Evolutionary conservation across 352 stramenopile genomes (phyloP).

Genomic region (Globisporangium solare): DNA sequence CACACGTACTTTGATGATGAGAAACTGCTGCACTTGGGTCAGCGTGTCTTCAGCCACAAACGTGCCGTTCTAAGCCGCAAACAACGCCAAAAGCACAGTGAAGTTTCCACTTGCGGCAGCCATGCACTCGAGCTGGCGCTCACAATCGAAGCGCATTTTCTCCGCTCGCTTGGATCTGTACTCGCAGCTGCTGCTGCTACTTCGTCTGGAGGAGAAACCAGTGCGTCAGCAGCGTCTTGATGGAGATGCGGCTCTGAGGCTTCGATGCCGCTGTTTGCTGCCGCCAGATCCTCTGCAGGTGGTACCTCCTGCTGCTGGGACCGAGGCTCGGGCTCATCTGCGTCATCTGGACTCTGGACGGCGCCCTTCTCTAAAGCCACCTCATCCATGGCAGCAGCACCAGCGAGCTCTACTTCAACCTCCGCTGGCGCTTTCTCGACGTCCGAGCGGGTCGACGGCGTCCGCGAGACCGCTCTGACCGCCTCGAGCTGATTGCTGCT

Average conservation of each 20-base stretch:
- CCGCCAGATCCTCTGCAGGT: not conserved
- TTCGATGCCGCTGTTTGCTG: not conserved
- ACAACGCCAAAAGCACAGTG: not conserved
- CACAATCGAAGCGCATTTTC: too few species aligned
- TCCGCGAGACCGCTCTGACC: not conserved
- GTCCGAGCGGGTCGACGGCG: not conserved
- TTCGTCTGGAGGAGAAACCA: too few species aligned
- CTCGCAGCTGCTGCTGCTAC: not conserved
- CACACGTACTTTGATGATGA: constrained; percentile 26
- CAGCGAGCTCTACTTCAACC: too few species aligned
- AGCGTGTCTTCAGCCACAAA: constrained; percentile 24
- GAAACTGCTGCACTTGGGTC: constrained; percentile 24
- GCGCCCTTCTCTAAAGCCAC: too few species aligned
- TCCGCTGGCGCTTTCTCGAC: not conserved
- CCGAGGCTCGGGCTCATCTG: not conserved
- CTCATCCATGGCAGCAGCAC: too few species aligned
- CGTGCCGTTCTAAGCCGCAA: constrained; percentile 15
- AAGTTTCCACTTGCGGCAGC: too few species aligned
- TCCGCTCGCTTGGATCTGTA: not conserved
- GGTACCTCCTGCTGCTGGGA: not conserved
- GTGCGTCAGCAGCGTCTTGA: too few species aligned
- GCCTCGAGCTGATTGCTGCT: constrained; percentile 8
- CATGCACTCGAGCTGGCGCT: not conserved
- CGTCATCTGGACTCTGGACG: too few species aligned
- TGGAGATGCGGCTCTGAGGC: not conserved